These are phyloP conservation scores for Hanseniaspora mollemarum DNA, from an alignment of 805 yeast species.

Conservation along the genomic window DNA sequence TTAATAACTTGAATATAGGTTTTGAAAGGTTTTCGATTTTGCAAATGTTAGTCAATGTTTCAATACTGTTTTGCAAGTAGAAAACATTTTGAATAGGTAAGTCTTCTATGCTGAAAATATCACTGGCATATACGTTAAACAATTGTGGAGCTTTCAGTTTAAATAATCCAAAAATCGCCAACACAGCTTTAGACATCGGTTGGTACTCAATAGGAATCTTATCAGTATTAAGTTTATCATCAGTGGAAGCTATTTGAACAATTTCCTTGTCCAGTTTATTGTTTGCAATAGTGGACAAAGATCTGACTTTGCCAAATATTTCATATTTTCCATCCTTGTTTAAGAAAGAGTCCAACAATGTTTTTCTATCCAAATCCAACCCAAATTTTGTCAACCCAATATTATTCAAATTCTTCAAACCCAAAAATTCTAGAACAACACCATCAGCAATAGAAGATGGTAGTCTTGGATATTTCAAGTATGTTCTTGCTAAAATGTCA, in stretches of 20 bases:
- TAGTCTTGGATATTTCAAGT: slow-evolving; percentile 74
- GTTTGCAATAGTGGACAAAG: slow-evolving; percentile 24
- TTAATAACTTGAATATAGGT: slow-evolving; percentile 72
- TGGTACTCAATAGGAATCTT: slow-evolving; percentile 11
- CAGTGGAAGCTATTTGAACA: slow-evolving; percentile 10
- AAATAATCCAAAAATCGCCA: slow-evolving; percentile 11
- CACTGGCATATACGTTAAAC: slow-evolving; percentile 19
- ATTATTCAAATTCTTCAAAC: slow-evolving; percentile 50
- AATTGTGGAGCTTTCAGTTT: not conserved
- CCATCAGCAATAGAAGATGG: slow-evolving; percentile 69
- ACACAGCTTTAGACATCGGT: slow-evolving; percentile 6
- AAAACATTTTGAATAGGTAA: slow-evolving; percentile 64
- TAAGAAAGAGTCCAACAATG: slow-evolving; percentile 54
- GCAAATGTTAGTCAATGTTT: slow-evolving; percentile 68
- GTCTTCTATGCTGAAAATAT: slow-evolving; percentile 31
- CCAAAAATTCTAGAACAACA: slow-evolving; percentile 65
- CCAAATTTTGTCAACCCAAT: slow-evolving; percentile 74
- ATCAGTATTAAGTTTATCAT: not conserved
- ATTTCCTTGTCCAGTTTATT: slow-evolving; percentile 1
- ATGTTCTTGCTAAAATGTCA: slow-evolving; percentile 28
- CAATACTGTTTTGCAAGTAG: slow-evolving; percentile 71
- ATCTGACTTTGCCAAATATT: slow-evolving; percentile 61
- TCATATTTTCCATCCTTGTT: slow-evolving; percentile 57
- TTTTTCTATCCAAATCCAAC: slow-evolving; percentile 58
- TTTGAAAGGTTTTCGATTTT: slow-evolving; percentile 59